Evolutionary conservation across 2,329 filamentous ascomycete genomes (phyloP).

Genomic region (Sporothrix euskadiensis): DNA sequence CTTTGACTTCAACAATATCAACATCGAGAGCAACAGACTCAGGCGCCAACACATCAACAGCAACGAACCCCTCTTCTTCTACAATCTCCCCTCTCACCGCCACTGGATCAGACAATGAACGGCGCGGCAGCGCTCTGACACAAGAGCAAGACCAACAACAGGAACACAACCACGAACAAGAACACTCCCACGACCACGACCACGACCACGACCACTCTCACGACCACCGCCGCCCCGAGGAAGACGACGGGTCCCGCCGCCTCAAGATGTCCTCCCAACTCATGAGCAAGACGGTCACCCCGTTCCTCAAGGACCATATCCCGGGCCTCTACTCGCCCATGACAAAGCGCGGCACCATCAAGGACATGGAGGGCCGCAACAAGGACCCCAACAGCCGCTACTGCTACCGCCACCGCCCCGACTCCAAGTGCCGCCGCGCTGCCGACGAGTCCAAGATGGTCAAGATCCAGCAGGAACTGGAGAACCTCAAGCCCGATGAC

Average conservation of each 20-base stretch:
- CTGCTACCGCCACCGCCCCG: constrained; percentile 92
- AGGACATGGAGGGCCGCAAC: constrained; percentile 43
- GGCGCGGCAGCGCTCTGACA: constrained; percentile 20
- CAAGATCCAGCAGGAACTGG: constrained; percentile 84
- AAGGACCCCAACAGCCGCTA: constrained; percentile 78
- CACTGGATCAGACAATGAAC: constrained; percentile 10
- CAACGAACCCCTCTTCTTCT: constrained; percentile 3
- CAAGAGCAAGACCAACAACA: neutral
- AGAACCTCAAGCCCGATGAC: constrained; percentile 76
- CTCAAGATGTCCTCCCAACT: constrained; percentile 64
- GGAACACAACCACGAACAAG: neutral
- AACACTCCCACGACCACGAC: neutral
- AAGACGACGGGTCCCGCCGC: constrained; percentile 50
- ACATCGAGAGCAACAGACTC: neutral
- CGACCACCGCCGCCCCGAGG: constrained; percentile 52
- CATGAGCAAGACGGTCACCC: constrained; percentile 75
- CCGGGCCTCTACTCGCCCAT: constrained; percentile 83
- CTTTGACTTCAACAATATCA: neutral
- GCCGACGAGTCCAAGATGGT: constrained; percentile 97
- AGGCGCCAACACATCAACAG: constrained; percentile 3
- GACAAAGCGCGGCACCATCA: constrained; percentile 56
- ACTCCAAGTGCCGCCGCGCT: constrained; percentile 88
- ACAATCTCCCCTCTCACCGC: neutral
- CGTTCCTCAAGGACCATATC: constrained; percentile 89
- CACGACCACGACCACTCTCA: neutral